Base-by-base conservation (phyloP, 257 asterid species). In the Ophiorrhiza pumila region DNA sequence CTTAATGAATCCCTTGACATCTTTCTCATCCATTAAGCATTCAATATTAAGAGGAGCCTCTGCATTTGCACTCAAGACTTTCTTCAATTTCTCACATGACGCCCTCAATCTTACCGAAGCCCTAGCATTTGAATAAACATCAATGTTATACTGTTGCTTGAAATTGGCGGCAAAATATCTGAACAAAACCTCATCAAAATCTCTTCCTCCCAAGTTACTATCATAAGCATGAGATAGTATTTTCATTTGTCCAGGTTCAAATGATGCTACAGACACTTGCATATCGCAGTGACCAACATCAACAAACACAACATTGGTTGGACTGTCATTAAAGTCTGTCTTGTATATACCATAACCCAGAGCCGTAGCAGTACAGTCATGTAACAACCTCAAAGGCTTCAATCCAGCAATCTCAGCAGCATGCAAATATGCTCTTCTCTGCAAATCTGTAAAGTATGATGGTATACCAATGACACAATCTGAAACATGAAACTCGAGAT, bases 1-100 rank as follows among this genome's bases (percentile, higher is more conserved):
- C 80, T 85, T 92, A 64, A 95, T 87, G 80, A 81, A 83, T 60
- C 99, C 99, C 79, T 80, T 87, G 55, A 95, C 98, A 70, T 95
- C 99, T 81, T 92, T 92, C 85, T 95, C 99, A 73, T 95, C 99
- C 98, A 95, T 95, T 86, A 95, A 85, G 82, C 99, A 95, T 82
- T 95, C 99, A 47, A 95, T 90, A 82, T 84, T 92, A 67, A 95
- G 88, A 7, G 90, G 98, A 53, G 95, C 98, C 88, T 95, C 98
- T 13, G 96, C 81, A 73, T 95, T 95, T 57, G 99, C 99, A 85
- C 99, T 95, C 91, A 95, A 87, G 53, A 95, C 91, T 80, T 95
- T 95, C 89, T 95, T 95, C 84, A 95, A 78, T 78, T 92, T 95
- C 85, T 95, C 99, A 77, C 99, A 91, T 13, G 99, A 73, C 10